Base-by-base conservation (phyloP, 768 basidiomycete genomes). In the Rhodosporidiobolus odoratus region DNA sequence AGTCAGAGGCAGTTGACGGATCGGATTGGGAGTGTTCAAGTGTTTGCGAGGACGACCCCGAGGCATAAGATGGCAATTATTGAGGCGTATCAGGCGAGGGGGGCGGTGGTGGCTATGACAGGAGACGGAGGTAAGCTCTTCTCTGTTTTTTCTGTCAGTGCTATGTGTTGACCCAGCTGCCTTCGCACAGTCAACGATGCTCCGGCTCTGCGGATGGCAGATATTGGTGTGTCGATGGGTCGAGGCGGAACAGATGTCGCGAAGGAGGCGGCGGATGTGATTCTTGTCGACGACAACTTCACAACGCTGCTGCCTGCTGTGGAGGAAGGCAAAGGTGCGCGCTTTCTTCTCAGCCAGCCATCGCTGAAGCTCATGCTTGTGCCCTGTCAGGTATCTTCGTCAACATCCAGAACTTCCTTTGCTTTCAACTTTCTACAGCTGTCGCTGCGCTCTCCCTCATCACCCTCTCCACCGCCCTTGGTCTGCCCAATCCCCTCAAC, bases 241-340 rank as follows among this genome's bases (percentile, higher is more conserved):
- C 92, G 90, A 81, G 91, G 90, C 71, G 95, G 95, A n/a, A 96
- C 95, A 27, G 95, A 98, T 78, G 95, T 98, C 17, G 93, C 95
- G 34, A 98, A 98, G 80, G 95, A 97, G 81, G 94, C 94, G 15
- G 94, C 95, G 12, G 92, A 98, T 81, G 88, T 93, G 76, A 96
- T 98, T 76, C 85, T 98, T 27, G 94, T 96, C 40, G 93, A 97
- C 78, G 95, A 98, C 79, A 94, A 97, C 80, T 97, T 98, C 77
- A 90, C 86, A 69, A 96, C 94, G 1, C 92, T 98, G 67, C 80
- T 97, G 47, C 90, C 92, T 23, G 94, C 95, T 10, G 87, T 98
- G 23, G 77, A 78, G 45, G 77, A 78, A 64, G 77, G 75, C 48
- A 65, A 74, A 63, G 90, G 88, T 72, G 27, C 47, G 82, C 71